These are phyloP conservation scores for Saturnispora hagleri DNA, from an alignment of 805 yeast genomes.

Conservation along the genomic window DNA sequence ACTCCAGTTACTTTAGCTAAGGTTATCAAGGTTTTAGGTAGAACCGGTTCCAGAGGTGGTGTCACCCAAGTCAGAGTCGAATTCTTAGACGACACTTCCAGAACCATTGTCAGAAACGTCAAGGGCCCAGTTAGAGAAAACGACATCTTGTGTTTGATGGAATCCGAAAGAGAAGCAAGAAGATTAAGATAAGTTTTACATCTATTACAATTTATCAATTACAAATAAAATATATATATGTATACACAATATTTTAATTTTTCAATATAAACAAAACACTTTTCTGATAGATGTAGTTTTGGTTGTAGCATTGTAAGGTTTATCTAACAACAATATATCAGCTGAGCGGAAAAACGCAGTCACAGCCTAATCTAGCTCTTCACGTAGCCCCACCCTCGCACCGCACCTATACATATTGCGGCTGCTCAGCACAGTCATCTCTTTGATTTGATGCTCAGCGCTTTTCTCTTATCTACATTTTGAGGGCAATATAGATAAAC, in stretches of 20 bases:
- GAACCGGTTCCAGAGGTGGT: conserved; percentile 99
- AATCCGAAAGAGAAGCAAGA: conserved; percentile 99
- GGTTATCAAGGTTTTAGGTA: conserved; percentile 98
- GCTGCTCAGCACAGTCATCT: not conserved
- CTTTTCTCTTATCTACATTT: not conserved
- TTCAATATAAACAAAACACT: not conserved
- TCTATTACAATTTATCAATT: not conserved
- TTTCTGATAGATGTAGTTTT: not conserved
- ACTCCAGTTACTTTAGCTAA: conserved; percentile 98
- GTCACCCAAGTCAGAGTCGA: conserved; percentile 98
- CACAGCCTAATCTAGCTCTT: not conserved
- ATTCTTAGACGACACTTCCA: conserved; percentile 89
- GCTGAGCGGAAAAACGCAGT: not conserved
- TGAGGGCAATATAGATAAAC: no score
- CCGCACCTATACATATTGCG: not conserved
- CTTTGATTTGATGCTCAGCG: not conserved
- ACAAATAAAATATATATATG: not conserved
- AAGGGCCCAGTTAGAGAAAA: conserved; percentile 97
- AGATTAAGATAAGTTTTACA: conserved; percentile 56
- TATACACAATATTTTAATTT: not conserved
- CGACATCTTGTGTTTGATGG: conserved; percentile 98
- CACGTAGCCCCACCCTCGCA: not conserved
- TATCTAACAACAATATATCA: not conserved
- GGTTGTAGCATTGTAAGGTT: not conserved
- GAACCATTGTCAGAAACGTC: conserved; percentile 96